Conservation (phyloP, 306 rosid species). For the Amphicarpaea edgeworthii region DNA sequence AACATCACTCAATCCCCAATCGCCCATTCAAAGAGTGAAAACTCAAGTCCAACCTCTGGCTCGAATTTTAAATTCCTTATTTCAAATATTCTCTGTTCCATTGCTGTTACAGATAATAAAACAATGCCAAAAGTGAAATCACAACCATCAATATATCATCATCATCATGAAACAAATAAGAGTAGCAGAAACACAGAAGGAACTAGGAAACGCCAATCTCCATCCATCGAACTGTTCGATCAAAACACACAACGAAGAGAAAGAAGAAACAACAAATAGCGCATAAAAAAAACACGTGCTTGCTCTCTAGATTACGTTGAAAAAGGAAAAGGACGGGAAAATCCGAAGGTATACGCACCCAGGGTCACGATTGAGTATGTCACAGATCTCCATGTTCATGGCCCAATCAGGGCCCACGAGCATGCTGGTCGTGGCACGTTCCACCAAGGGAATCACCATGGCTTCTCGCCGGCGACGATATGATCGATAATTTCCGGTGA, state of each 20-base stretch:
- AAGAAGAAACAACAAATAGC: conserved; percentile 31
- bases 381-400: conserved; percentile 98
- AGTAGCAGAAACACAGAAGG: conserved; percentile 3
- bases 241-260: background rate
- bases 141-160: background rate
- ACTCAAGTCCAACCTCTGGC: conserved; percentile 12
- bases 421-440: conserved; percentile 93
- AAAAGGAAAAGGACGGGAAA: conserved; percentile 10
- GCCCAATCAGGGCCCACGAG: conserved; percentile 99
- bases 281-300: conserved; percentile 18
- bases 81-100: conserved; percentile 26
- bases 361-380: conserved; percentile 85
- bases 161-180: background rate
- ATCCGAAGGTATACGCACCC: conserved; percentile 65
- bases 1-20: conserved; percentile 22
- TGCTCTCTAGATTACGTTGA: background rate
- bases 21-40: conserved; percentile 6
- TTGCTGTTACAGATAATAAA: conserved; percentile 8
- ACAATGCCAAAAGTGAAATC: conserved; percentile 21
- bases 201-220: background rate
- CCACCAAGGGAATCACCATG: conserved; percentile 97
- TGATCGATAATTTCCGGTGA: conserved; percentile 38
- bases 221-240: conserved; percentile 26
- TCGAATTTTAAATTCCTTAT: conserved; percentile 20
- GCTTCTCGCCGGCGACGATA: conserved; percentile 43